These are phyloP conservation scores for Poteriospumella lacustris DNA, from an alignment of 108 stramenopile species.

Conservation along the genomic window DNA sequence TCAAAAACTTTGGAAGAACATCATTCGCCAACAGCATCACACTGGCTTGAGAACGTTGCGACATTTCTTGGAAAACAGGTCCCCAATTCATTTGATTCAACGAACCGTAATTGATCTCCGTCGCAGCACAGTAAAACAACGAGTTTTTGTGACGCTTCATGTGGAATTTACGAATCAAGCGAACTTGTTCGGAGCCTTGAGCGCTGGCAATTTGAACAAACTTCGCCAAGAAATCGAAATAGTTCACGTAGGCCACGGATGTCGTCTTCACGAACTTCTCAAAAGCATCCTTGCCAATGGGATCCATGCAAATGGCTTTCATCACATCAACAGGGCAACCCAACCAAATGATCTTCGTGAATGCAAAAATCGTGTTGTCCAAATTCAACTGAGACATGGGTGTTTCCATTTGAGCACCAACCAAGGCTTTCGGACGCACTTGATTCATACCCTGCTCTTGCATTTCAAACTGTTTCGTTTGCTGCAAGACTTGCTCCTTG, in stretches of 20 bases:
- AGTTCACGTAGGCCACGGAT: conserved; percentile 25
- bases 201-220: conserved; percentile 22
- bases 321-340: conserved; percentile 15
- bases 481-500: conserved; percentile 32
- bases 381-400: conserved; percentile 30
- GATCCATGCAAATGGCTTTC: conserved; percentile 23
- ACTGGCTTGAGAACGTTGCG: neutral
- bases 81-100: neutral
- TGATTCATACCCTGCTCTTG: conserved; percentile 8
- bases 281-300: neutral
- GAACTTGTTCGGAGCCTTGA: conserved; percentile 10
- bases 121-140: neutral
- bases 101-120: neutral
- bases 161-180: neutral
- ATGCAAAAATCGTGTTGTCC: conserved; percentile 35
- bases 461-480: neutral
- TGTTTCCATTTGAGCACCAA: conserved; percentile 14
- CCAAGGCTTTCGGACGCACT: conserved; percentile 28
- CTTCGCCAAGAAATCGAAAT: conserved; percentile 20
- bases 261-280: conserved; percentile 34
- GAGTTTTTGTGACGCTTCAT: neutral
- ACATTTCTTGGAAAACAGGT: neutral
- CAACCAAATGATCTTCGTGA: conserved; percentile 41
- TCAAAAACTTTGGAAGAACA: neutral
- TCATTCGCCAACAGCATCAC: neutral